phyloP scores from a whole-genome alignment of 805 yeast species.

The Ogataea trehaloabstinens region DNA sequence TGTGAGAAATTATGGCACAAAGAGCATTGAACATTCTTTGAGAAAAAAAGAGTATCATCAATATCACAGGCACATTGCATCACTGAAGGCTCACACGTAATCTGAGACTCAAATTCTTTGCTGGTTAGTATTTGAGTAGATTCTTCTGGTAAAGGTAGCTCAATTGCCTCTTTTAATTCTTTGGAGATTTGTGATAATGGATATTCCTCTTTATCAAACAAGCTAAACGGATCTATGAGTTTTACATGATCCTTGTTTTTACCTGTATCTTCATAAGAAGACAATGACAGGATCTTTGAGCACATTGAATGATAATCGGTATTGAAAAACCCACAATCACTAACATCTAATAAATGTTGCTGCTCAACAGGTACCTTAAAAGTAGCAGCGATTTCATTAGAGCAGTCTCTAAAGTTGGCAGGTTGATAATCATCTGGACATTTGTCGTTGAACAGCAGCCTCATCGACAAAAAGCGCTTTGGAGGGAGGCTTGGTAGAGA shows the following conservation, averaged over 20 bases:
- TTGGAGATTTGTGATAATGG: constrained; percentile 24
- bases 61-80: constrained; percentile 24
- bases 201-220: neutral
- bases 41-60: constrained; percentile 5
- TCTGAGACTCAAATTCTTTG: neutral
- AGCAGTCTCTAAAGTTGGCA: constrained; percentile 35
- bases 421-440: constrained; percentile 52
- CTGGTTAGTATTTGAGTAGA: constrained; percentile 9
- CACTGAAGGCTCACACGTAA: neutral
- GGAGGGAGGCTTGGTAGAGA: constrained; percentile 50
- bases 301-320: constrained; percentile 22
- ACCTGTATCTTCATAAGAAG: constrained; percentile 26
- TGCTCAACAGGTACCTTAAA: constrained; percentile 32
- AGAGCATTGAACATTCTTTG: constrained; percentile 17
- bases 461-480: constrained; percentile 45
- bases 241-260: constrained; percentile 34
- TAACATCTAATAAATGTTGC: constrained; percentile 15
- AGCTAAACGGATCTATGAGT: constrained; percentile 29
- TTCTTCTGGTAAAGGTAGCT: constrained; percentile 6
- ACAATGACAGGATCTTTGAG: constrained; percentile 31
- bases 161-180: constrained; percentile 16
- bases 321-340: constrained; percentile 23
- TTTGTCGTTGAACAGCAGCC: constrained; percentile 46
- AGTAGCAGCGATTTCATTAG: constrained; percentile 37
- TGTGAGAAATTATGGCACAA: constrained; percentile 18